Evolutionary conservation across 2,329 filamentous ascomycete species (phyloP).

Genomic region (Verticillium tricorpus): DNA sequence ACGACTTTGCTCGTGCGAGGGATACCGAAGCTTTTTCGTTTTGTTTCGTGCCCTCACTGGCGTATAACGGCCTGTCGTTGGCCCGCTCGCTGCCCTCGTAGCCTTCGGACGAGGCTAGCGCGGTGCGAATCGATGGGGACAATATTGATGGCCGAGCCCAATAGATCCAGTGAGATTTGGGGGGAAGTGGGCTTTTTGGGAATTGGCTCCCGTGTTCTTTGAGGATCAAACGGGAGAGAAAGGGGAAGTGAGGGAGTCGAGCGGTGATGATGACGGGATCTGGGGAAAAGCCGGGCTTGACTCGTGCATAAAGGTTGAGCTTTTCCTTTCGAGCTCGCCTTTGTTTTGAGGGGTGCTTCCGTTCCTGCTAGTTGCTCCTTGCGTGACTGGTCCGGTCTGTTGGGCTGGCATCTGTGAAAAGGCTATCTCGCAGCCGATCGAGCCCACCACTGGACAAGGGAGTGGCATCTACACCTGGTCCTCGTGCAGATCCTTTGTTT

Average conservation of each 20-base stretch:
- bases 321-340: background rate
- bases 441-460: background rate
- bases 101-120: background rate
- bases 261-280: background rate
- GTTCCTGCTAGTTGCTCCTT: background rate
- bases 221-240: background rate
- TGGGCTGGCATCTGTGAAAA: background rate
- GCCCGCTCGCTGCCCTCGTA: background rate
- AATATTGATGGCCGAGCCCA: background rate
- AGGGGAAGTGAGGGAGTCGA: background rate
- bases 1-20: background rate
- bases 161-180: background rate
- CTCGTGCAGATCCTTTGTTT: background rate
- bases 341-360: background rate
- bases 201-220: background rate
- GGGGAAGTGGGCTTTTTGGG: background rate
- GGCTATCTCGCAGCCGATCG: background rate
- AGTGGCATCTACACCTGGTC: background rate
- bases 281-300: background rate
- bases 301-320: background rate
- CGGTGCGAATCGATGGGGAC: background rate
- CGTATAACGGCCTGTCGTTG: background rate
- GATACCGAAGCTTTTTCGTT: background rate
- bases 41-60: background rate
- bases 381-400: background rate